Base-by-base conservation (phyloP, 176 grass and related monocot genomes). In the Elymus sibiricus region DNA sequence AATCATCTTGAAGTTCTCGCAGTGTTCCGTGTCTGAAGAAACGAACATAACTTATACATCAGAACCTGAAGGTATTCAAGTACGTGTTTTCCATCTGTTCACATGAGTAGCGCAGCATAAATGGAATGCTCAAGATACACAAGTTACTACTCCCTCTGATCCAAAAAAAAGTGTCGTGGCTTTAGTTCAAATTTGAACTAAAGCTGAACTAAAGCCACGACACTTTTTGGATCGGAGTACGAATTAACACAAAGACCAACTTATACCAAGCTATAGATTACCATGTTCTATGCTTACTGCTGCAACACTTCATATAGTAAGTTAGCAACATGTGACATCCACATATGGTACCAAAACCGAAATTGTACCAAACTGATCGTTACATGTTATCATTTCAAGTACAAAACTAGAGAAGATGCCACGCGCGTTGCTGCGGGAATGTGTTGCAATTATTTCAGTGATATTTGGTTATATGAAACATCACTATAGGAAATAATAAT, bases 21-120 rank as follows among this genome's bases (percentile, higher is more conserved):
- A 59, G 31, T 32, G 14, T 80, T 66, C 58, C 5, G 15, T 51
- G 12, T 64, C 21, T 53, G 22, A 83, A 64, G 71, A 59, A 80
- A 87, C 39, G 32, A 40, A 66, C 51, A 53, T 87, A 71, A 19
- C n/a, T 75, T 35, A 62, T 40, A 55, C 32, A 74, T 42, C 79
- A 35, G 77, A 55, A 64, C 43, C 43, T 40, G 11, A 80, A 59
- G 19, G n/a, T 32, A 79, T 63, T 47, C 29, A 21, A 66, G 56
- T 49, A 40, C 27, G 4, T 31, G 11, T 74, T n/a, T 5, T 72
- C 78, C 43, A 84, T 80, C 43, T 44, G 76, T 67, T 74, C 64
- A 87, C 38, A 49, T 6, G 12, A 78, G 79, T 55, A 86, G 0
- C 63, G 25, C 40, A 82, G 2, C 26, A 70, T 37, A 71, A 82